Conservation (phyloP, 352 stramenopile species). For the Blastocystis hominis region DNA sequence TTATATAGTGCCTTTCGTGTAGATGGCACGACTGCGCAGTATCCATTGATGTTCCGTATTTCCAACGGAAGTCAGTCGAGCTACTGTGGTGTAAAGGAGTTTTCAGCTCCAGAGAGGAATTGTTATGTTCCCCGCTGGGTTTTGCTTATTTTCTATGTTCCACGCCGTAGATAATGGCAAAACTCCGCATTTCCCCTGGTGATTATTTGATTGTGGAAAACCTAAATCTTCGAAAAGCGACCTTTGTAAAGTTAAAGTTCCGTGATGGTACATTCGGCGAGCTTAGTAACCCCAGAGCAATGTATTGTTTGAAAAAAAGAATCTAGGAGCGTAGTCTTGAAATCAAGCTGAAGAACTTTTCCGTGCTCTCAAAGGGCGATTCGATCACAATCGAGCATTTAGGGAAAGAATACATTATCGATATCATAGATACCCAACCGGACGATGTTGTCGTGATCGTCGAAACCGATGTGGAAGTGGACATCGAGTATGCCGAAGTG, state of each 20-base stretch:
- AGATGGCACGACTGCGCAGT: conserved; percentile 23
- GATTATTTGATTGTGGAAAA: background rate
- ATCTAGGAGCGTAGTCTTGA: background rate
- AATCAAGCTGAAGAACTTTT: conserved; percentile 44
- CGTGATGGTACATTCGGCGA: background rate
- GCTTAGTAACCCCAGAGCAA: conserved; percentile 28
- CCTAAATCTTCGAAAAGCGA: conserved; percentile 8
- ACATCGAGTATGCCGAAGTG: conserved; percentile 29
- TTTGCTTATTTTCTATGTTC: background rate
- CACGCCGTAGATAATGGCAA: conserved; percentile 14
- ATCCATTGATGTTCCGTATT: conserved; percentile 24
- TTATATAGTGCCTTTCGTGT: background rate
- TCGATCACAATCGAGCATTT: conserved; percentile 22
- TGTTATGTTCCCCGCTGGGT: conserved; percentile 43
- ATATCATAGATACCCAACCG: conserved; percentile 5
- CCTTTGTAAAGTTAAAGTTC: conserved; percentile 36
- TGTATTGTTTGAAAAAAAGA: background rate
- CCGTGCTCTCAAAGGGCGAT: background rate
- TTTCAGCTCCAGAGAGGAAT: background rate
- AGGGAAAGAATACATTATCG: conserved; percentile 24
- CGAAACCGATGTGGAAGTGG: conserved; percentile 41
- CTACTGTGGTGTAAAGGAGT: conserved; percentile 44
- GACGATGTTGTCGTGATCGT: conserved; percentile 23
- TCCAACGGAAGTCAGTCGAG: background rate
- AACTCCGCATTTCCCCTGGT: background rate